phyloP scores from a whole-genome alignment of 2,329 filamentous ascomycete species.

The Fusarium acutatum region DNA sequence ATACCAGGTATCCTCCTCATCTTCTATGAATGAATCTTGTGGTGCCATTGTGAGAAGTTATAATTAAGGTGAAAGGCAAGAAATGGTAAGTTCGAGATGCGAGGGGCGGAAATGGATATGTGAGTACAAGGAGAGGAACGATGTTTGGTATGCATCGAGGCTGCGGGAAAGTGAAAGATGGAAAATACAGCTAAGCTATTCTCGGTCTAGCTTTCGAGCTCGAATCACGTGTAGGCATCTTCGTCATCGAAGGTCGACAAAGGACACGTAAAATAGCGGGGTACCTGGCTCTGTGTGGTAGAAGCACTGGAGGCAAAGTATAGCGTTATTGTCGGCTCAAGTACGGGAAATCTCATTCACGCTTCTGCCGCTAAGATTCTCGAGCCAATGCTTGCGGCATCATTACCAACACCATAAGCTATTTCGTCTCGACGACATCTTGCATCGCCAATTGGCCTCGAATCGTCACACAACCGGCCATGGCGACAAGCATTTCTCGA shows the following conservation, averaged over 20 bases:
- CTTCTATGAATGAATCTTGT: slow-evolving; percentile 76
- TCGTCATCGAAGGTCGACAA: background rate
- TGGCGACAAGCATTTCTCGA: slow-evolving; percentile 69
- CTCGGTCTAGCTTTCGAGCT: slow-evolving; percentile 12
- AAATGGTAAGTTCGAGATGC: slow-evolving; percentile 29
- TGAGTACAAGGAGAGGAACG: slow-evolving; percentile 36
- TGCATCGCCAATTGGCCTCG: slow-evolving; percentile 56
- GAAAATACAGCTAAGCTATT: slow-evolving; percentile 35
- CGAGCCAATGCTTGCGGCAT: slow-evolving; percentile 41
- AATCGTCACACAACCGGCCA: slow-evolving; percentile 51
- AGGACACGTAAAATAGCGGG: slow-evolving; percentile 5
- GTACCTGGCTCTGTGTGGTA: slow-evolving; percentile 10
- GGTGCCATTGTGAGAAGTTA: slow-evolving; percentile 64
- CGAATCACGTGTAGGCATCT: slow-evolving; percentile 35
- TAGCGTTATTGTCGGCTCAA: slow-evolving; percentile 41
- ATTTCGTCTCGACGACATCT: slow-evolving; percentile 40
- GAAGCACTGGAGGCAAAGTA: slow-evolving; percentile 17
- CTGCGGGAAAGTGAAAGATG: slow-evolving; percentile 44
- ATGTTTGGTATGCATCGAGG: slow-evolving; percentile 43
- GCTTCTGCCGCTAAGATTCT: slow-evolving; percentile 36
- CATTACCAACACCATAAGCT: slow-evolving; percentile 45
- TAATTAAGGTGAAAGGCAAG: slow-evolving; percentile 34
- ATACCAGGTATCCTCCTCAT: slow-evolving; percentile 76
- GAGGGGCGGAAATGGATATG: slow-evolving; percentile 33
- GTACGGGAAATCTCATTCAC: slow-evolving; percentile 36